phyloP scores from a whole-genome alignment of 306 rosid genomes.

The Corylus avellana region DNA sequence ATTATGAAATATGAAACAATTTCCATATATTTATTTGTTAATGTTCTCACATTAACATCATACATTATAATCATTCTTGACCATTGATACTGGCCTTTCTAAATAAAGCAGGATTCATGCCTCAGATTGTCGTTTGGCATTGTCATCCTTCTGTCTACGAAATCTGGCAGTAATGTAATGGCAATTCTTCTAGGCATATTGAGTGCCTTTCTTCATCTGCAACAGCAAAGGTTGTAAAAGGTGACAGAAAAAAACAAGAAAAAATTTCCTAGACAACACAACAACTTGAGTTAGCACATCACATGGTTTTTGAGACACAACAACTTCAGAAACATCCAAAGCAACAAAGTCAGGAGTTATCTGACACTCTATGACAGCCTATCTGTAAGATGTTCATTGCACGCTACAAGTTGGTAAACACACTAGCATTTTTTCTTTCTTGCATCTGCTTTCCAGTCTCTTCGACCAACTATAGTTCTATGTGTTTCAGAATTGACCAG shows the following conservation, averaged over 20 bases:
- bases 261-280: not conserved
- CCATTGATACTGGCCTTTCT: not conserved
- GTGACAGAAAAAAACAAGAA: constrained; percentile 23
- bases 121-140: constrained; percentile 3
- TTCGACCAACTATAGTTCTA: constrained; percentile 46
- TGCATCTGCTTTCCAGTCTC: constrained; percentile 97
- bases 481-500: constrained; percentile 34
- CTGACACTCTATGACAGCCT: constrained; percentile 32
- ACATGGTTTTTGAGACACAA: not conserved
- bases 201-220: constrained; percentile 15
- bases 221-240: constrained; percentile 26
- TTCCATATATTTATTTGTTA: not conserved
- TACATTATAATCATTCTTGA: not conserved
- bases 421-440: constrained; percentile 66
- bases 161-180: not conserved
- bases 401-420: constrained; percentile 23
- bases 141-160: constrained; percentile 3
- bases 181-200: constrained; percentile 17
- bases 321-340: not conserved
- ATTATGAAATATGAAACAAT: not conserved
- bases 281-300: constrained; percentile 9
- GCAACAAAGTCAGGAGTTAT: constrained; percentile 9
- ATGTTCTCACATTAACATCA: constrained; percentile 3
- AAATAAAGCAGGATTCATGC: not conserved
- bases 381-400: constrained; percentile 23